Conservation (phyloP, 1,284 basidiomycete species). For the Malassezia yamatoensis region DNA sequence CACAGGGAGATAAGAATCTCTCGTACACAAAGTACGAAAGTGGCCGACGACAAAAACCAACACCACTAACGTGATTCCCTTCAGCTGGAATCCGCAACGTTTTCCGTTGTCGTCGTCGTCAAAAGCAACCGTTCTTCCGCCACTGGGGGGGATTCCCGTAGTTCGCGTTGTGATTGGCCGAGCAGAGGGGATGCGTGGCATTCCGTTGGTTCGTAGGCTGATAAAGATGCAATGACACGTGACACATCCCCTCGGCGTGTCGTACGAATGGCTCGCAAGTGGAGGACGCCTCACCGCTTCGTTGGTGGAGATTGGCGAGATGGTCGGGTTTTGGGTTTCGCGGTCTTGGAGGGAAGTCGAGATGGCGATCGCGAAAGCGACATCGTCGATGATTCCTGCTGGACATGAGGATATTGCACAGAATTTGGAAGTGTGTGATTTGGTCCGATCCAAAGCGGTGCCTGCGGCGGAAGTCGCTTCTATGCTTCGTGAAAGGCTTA, state of each 20-base stretch:
- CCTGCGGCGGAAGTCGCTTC: conserved; percentile 78
- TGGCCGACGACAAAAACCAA: conserved; percentile 17
- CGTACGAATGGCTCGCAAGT: too few relatives aligned
- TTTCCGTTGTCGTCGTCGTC: conserved; percentile 16
- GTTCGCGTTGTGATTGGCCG: background rate
- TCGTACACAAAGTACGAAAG: conserved; percentile 5
- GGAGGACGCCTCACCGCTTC: too few relatives aligned
- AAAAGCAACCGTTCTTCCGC: conserved; percentile 1
- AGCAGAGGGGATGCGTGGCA: too few relatives aligned
- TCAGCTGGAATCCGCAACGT: background rate
- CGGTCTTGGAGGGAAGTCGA: conserved; percentile 1
- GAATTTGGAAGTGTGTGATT: conserved; percentile 90
- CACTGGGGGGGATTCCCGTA: conserved; percentile 3
- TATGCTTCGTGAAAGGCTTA: conserved; percentile 72
- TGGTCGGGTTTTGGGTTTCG: conserved; percentile 7
- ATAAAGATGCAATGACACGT: too few relatives aligned
- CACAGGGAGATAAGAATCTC: background rate
- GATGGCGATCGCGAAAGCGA: conserved; percentile 62
- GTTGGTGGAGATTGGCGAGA: background rate
- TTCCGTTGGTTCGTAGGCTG: too few relatives aligned
- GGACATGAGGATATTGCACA: conserved; percentile 74
- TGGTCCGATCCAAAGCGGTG: conserved; percentile 78
- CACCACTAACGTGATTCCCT: conserved; percentile 4
- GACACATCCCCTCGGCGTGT: background rate
- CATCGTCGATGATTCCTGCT: conserved; percentile 69